Evolutionary conservation across 495 filamentous ascomycete genomes (phyloP).

Genomic region (Penicillium parvum): DNA sequence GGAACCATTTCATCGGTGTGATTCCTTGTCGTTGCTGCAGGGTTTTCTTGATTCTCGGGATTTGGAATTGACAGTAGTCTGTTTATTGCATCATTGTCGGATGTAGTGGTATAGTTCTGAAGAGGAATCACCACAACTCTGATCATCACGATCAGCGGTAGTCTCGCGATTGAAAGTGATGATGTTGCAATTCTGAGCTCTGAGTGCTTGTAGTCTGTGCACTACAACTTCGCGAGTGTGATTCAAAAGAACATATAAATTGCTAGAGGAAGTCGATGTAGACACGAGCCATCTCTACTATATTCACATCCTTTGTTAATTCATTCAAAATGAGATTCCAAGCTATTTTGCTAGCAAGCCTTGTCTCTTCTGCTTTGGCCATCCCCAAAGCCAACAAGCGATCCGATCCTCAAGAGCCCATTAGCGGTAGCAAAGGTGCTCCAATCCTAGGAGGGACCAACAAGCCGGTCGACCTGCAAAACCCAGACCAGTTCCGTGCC

Average conservation of each 20-base stretch:
- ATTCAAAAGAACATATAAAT: no score
- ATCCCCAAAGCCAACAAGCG: slow-evolving; percentile 24
- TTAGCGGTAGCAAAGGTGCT: slow-evolving; percentile 40
- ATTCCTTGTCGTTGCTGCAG: background rate
- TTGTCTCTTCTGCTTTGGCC: slow-evolving; percentile 21
- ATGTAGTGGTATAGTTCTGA: no score
- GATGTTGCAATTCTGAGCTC: slow-evolving; percentile 1
- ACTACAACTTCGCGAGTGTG: no score
- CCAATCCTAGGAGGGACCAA: slow-evolving; percentile 30
- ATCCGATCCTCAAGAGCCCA: slow-evolving; percentile 44
- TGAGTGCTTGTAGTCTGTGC: no score
- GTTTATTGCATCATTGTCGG: slow-evolving; percentile 11
- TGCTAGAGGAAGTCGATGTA: background rate
- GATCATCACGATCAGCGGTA: no score
- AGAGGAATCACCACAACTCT: no score
- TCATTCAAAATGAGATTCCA: slow-evolving; percentile 17
- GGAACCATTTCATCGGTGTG: background rate
- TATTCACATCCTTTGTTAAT: background rate
- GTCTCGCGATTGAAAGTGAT: background rate
- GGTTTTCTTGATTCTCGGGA: slow-evolving; percentile 2
- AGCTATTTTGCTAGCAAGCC: slow-evolving; percentile 10
- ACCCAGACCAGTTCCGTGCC: slow-evolving; percentile 55
- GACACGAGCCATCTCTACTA: no score
- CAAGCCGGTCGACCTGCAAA: slow-evolving; percentile 45
- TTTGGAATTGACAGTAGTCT: background rate